Conservation (phyloP, 2,329 filamentous ascomycete species). For the Cordyceps cicadae region DNA sequence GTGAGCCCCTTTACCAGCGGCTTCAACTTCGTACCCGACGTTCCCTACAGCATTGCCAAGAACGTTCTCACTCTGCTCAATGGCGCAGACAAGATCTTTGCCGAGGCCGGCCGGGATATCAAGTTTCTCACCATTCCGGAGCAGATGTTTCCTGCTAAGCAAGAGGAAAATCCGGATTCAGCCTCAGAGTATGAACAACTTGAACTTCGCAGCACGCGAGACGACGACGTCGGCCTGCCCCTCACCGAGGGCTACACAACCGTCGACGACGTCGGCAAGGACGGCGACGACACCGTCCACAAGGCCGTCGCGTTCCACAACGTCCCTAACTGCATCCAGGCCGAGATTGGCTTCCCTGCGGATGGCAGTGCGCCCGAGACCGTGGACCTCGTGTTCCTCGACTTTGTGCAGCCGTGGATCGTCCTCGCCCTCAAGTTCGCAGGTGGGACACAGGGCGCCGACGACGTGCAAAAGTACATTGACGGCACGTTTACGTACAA, state of each 20-base stretch:
- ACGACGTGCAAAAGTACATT: conserved; percentile 43
- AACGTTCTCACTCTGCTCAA: conserved; percentile 58
- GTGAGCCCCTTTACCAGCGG: conserved; percentile 81
- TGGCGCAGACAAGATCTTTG: conserved; percentile 41
- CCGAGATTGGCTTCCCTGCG: conserved; percentile 53
- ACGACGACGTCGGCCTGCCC: conserved; percentile 20
- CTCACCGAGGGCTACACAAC: conserved; percentile 76
- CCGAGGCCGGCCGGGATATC: conserved; percentile 28
- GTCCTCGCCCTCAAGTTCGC: conserved; percentile 61
- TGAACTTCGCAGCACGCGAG: conserved; percentile 25
- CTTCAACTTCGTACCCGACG: conserved; percentile 68
- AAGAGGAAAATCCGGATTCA: conserved; percentile 8
- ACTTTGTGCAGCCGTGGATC: conserved; percentile 81
- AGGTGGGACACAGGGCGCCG: conserved; percentile 40
- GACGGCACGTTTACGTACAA: conserved; percentile 48
- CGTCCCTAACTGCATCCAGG: conserved; percentile 77
- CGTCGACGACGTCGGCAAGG: conserved; percentile 67
- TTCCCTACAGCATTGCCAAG: conserved; percentile 68
- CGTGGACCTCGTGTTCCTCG: conserved; percentile 84
- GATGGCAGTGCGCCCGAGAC: conserved; percentile 49
- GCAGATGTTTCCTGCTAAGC: conserved; percentile 22
- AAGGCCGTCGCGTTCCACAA: conserved; percentile 62
- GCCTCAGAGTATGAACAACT: conserved; percentile 16
- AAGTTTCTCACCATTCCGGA: conserved; percentile 45
- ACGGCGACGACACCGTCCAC: conserved; percentile 89